Base-by-base conservation (phyloP, 345 rosid species). In the Alliaria petiolata region DNA sequence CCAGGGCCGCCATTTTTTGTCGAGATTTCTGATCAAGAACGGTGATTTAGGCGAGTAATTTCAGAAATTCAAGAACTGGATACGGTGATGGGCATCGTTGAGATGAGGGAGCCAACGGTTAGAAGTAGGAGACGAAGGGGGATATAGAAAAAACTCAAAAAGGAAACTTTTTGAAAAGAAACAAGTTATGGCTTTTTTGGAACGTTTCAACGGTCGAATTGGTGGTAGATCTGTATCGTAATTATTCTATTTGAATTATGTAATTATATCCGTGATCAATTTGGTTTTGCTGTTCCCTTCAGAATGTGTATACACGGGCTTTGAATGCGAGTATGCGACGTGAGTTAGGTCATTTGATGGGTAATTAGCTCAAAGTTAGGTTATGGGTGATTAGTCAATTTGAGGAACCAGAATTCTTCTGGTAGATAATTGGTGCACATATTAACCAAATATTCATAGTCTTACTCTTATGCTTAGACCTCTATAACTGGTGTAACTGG, bases 1-100 rank as follows among this genome's bases (percentile, higher is more conserved):
- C 93, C 54, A 86, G 26, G 4, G 96, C 57, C 1, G 97, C 93
- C 99, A 92, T 91, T 58, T n/a, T 42, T 34, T 49, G 16, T 25
- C 5, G 7, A 51, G 39, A 11, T 51, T 54, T 6, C n/a, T 0
- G 14, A 1, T 56, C 16, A 20, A 65, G 71, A 65, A 61, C 39
- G 4, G 2, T n/a, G 47, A 60, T 39, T 59, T 3, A 20, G 65
- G 22, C n/a, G 44, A 13, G 42, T 1, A 38, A 5, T 22, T 43
- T 19, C 15, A 42, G 54, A 67, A 6, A 54, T 46, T 69, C 15
- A 47, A 58, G 66, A 61, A 47, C 11, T 35, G 14, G 12, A 3
- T 22, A 22, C 3, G 1, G 25, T 22, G 20, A n/a, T 40, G 5
- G 43, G 6, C n/a, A 11, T 63, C 12, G 56, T 15, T 64, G 30